A percentile compares a stretch with the other conserved stretches of the same genome.
Conservation (phyloP, 169 alveolate species). For the Babesia caballi region DNA sequence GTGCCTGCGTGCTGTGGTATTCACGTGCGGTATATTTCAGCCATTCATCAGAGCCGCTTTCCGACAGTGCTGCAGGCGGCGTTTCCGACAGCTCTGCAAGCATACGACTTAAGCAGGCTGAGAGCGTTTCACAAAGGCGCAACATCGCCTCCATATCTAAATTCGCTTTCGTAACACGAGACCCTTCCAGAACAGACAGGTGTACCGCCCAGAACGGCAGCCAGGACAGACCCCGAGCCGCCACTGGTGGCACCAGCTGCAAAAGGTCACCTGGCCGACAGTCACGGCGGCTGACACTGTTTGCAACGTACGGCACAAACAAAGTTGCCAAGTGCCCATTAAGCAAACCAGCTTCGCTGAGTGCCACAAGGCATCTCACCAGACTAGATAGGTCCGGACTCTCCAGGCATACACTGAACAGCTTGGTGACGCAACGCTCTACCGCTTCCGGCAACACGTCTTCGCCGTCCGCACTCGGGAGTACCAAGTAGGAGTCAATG, state of each 20-base stretch:
- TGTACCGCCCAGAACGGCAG: conserved; percentile 17
- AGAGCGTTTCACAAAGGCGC: background rate
- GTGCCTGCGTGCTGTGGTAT: too few relatives aligned
- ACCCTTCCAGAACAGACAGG: background rate
- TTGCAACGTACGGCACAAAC: conserved; percentile 26
- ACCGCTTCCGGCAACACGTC: background rate
- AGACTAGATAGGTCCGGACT: background rate
- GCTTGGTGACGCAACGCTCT: conserved; percentile 6
- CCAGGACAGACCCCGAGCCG: background rate
- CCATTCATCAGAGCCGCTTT: too few relatives aligned
- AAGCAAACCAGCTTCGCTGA: background rate
- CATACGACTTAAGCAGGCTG: too few relatives aligned
- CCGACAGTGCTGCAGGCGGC: background rate
- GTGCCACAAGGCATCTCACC: background rate
- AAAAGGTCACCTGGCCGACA: background rate
- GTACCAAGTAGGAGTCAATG: background rate
- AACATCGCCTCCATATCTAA: too few relatives aligned
- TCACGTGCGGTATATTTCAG: too few relatives aligned
- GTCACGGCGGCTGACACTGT: background rate
- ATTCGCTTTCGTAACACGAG: too few relatives aligned
- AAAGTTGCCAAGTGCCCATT: conserved; percentile 14
- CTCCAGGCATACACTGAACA: background rate
- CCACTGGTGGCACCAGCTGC: background rate
- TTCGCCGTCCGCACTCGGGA: conserved; percentile 5
- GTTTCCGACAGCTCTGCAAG: background rate